Evolutionary conservation across 2,329 filamentous ascomycete species (phyloP).

Genomic region (Verticillium nonalfalfae): DNA sequence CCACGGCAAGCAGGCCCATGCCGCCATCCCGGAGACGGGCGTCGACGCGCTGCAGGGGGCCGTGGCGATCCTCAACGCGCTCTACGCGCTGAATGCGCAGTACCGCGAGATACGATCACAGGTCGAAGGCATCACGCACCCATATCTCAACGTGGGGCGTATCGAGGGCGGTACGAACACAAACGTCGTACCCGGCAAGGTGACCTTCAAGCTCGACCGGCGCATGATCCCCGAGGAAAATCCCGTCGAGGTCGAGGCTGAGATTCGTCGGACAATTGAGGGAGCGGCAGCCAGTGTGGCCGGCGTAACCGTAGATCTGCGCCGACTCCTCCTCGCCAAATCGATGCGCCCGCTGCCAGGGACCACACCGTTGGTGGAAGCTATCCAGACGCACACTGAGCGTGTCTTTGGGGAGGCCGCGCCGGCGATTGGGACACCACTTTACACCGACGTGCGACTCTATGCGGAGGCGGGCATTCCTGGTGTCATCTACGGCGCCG

Average conservation of each 20-base stretch:
- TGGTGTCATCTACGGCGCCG: constrained; percentile 7
- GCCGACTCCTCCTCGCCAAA: constrained; percentile 4
- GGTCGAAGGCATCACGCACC: constrained; percentile 6
- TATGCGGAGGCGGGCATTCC: constrained; percentile 8
- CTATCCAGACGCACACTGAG: constrained; percentile 2
- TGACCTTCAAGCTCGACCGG: constrained; percentile 7
- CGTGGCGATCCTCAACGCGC: constrained; percentile 4
- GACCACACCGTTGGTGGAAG: constrained; percentile 1
- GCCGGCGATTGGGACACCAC: constrained; percentile 3
- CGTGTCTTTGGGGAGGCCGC: constrained; percentile 1
- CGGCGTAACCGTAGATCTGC: constrained; percentile 2
- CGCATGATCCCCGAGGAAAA: constrained; percentile 8
- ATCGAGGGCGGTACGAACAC: constrained; percentile 10
- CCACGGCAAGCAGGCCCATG: constrained; percentile 5
- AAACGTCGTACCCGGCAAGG: constrained; percentile 7
- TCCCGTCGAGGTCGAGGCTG: constrained; percentile 4
- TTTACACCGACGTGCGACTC: constrained; percentile 6
- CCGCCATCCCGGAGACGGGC: constrained; percentile 6
- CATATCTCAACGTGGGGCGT: constrained; percentile 8
- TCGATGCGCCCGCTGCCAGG: constrained; percentile 4
- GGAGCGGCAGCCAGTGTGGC: neutral
- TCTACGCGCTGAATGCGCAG: constrained; percentile 4
- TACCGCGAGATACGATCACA: constrained; percentile 3
- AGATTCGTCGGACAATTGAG: constrained; percentile 2
- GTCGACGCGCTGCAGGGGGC: constrained; percentile 6